These are phyloP conservation scores for Neodidymelliopsis sp. DNA, from an alignment of 2,329 filamentous ascomycete genomes.

Conservation along the genomic window DNA sequence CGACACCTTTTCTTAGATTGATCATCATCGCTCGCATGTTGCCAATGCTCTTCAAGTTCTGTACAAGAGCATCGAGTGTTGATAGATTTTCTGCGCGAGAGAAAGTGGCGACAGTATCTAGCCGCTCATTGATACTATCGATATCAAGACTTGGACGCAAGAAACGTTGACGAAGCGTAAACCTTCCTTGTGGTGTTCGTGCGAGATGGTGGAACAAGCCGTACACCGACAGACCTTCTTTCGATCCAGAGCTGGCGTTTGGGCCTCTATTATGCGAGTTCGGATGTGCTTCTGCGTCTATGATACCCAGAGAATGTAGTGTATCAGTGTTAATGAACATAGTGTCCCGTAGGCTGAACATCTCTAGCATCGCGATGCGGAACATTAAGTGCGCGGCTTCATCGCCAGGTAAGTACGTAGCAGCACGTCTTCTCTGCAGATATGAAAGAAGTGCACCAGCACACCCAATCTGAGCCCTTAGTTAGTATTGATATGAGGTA, in stretches of 20 bases:
- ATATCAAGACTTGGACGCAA: constrained; percentile 78
- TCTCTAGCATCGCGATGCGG: constrained; percentile 70
- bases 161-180: constrained; percentile 78
- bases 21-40: constrained; percentile 75
- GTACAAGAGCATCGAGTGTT: constrained; percentile 62
- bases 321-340: constrained; percentile 86
- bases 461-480: constrained; percentile 70
- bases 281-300: constrained; percentile 82
- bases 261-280: constrained; percentile 80
- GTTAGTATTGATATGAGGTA: constrained; percentile 9
- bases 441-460: constrained; percentile 86
- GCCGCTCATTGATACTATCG: constrained; percentile 72
- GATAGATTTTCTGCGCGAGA: constrained; percentile 71
- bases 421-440: constrained; percentile 71
- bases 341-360: constrained; percentile 72
- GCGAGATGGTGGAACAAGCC: constrained; percentile 80
- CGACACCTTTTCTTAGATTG: constrained; percentile 80
- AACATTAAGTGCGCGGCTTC: constrained; percentile 63
- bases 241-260: constrained; percentile 67
- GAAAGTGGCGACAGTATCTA: constrained; percentile 73
- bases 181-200: constrained; percentile 79
- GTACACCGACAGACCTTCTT: constrained; percentile 84
- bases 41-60: constrained; percentile 73
- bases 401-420: constrained; percentile 69
- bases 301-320: constrained; percentile 81